phyloP scores from a whole-genome alignment of 148 eudicot genomes.

The Silene conica region DNA sequence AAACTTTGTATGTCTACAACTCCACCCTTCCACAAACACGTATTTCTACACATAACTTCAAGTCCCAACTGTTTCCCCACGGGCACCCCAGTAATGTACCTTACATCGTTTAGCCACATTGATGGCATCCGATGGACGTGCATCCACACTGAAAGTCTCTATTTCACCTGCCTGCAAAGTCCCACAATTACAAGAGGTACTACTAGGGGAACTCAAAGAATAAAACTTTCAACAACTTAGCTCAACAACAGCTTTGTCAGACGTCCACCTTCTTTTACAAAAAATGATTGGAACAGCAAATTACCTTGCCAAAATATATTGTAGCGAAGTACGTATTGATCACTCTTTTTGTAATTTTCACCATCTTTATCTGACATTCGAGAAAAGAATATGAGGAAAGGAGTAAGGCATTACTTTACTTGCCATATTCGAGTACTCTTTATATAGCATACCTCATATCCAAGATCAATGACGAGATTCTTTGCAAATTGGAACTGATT shows the following conservation, averaged over 20 bases:
- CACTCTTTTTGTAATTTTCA: conserved; percentile 61
- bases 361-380: conserved; percentile 61
- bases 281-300: not conserved
- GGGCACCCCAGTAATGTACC: conserved; percentile 31
- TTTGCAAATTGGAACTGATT: conserved; percentile 49
- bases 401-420: not conserved
- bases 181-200: not conserved
- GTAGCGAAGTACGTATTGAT: conserved; percentile 55
- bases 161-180: conserved; percentile 47
- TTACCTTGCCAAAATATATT: conserved; percentile 60
- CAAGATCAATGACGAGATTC: conserved; percentile 44
- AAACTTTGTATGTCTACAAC: not conserved
- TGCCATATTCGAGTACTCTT: not conserved
- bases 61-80: not conserved
- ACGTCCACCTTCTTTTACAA: not conserved
- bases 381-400: conserved; percentile 10
- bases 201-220: not conserved
- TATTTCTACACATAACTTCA: not conserved
- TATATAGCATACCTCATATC: conserved; percentile 47
- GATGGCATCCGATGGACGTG: conserved; percentile 84
- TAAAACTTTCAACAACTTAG: not conserved
- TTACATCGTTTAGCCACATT: conserved; percentile 61
- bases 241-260: not conserved
- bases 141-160: conserved; percentile 55
- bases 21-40: not conserved